A percentile compares a stretch with the other conserved stretches of the same genome.
phyloP scores from a whole-genome alignment of 768 basidiomycete genomes.

The Krasilnikovozyma curviuscula region DNA sequence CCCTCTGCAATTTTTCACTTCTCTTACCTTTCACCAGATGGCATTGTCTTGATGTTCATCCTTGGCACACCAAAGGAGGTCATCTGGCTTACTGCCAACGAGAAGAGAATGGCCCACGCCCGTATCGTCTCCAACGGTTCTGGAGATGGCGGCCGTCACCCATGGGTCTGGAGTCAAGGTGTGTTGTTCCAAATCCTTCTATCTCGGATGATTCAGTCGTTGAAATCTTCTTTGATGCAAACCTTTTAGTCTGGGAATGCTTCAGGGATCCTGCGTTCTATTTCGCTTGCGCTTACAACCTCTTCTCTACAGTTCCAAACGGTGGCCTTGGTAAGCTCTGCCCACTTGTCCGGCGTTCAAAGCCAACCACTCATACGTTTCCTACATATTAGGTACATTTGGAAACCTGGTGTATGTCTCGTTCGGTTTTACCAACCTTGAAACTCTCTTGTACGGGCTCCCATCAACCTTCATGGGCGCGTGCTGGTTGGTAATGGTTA shows the following conservation, averaged over 20 bases:
- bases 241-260: too few species aligned
- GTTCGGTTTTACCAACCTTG: slow-evolving; percentile 14
- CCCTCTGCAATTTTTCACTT: too few species aligned
- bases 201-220: too few species aligned
- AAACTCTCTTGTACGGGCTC: slow-evolving; percentile 8
- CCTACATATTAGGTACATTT: neutral
- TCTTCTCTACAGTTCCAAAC: slow-evolving; percentile 14
- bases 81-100: neutral
- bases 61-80: neutral
- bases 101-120: neutral
- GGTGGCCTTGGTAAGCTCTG: slow-evolving; percentile 11
- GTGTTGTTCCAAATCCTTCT: too few species aligned
- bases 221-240: too few species aligned
- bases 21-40: too few species aligned
- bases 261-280: slow-evolving; percentile 1
- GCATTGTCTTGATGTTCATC: neutral
- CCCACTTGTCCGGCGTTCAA: too few species aligned
- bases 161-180: neutral
- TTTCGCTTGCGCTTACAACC: slow-evolving; percentile 4
- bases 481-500: slow-evolving; percentile 9
- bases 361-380: too few species aligned
- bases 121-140: neutral
- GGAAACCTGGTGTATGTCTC: slow-evolving; percentile 2
- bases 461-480: slow-evolving; percentile 1
- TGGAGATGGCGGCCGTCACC: neutral